Conservation (phyloP, 345 rosid species). For the Salix exigua region DNA sequence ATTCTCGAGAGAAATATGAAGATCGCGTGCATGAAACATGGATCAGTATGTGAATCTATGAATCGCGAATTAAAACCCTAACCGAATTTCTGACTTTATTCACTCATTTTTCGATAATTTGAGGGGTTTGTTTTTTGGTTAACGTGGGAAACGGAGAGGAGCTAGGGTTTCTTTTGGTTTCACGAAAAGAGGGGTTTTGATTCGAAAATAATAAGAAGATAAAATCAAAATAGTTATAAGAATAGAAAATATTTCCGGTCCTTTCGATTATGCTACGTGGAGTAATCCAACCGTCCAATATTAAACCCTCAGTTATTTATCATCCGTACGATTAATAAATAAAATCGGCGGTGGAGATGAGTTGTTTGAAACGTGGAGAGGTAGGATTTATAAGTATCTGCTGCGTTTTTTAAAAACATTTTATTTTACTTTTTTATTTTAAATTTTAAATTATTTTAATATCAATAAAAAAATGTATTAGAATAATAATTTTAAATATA, state of each 20-base stretch:
- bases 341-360: slow-evolving; percentile 16
- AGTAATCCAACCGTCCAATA: slow-evolving; percentile 1
- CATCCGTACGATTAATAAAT: background rate
- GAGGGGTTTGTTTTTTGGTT: slow-evolving; percentile 8
- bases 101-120: slow-evolving; percentile 34
- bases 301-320: background rate
- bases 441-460: too few species aligned
- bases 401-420: too few species aligned
- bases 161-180: slow-evolving; percentile 67
- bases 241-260: slow-evolving; percentile 5
- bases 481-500: too few species aligned
- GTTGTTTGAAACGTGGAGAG: slow-evolving; percentile 10
- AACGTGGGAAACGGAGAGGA: slow-evolving; percentile 34
- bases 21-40: slow-evolving; percentile 8
- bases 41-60: slow-evolving; percentile 10
- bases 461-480: too few species aligned
- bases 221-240: slow-evolving; percentile 15
- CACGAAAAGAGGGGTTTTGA: slow-evolving; percentile 50
- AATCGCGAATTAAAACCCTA: slow-evolving; percentile 13
- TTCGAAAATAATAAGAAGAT: slow-evolving; percentile 22
- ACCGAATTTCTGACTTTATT: slow-evolving; percentile 27
- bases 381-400: background rate
- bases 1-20: background rate
- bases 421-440: too few species aligned
- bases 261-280: slow-evolving; percentile 11